phyloP scores from a whole-genome alignment of 352 stramenopile species.

The Globisporangium mamillatum region DNA sequence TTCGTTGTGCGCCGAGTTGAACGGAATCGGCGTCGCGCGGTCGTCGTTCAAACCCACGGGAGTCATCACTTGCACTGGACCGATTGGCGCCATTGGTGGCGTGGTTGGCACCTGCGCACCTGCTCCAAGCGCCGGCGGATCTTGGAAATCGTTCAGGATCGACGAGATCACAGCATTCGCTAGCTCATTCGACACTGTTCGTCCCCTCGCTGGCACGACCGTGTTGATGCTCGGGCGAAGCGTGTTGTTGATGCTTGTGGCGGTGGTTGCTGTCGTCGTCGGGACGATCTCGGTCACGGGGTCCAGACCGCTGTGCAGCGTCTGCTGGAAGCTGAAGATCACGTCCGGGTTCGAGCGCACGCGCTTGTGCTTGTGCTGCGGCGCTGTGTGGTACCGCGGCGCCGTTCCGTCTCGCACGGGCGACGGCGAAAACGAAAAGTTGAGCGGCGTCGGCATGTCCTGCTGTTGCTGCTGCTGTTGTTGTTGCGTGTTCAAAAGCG shows the following conservation, averaged over 20 bases:
- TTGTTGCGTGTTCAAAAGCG: background rate
- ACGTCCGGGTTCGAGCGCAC: conserved; percentile 60
- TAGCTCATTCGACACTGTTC: conserved; percentile 10
- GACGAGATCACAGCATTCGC: conserved; percentile 26
- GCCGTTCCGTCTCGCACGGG: background rate
- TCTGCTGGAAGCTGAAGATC: conserved; percentile 31
- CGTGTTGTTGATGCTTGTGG: background rate
- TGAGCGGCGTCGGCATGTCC: conserved; percentile 44
- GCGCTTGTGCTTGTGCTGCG: conserved; percentile 62
- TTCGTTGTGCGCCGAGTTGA: conserved; percentile 16
- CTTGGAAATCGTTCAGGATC: conserved; percentile 24
- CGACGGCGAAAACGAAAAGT: conserved; percentile 12
- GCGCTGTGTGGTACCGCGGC: conserved; percentile 34
- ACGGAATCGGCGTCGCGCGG: conserved; percentile 20
- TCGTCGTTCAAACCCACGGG: conserved; percentile 11
- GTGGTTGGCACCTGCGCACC: background rate
- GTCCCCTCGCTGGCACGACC: background rate
- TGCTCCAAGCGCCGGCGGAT: conserved; percentile 3
- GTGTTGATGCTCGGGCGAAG: conserved; percentile 11
- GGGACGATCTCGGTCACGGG: background rate
- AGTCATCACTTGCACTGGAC: conserved; percentile 28
- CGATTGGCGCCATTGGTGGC: conserved; percentile 20
- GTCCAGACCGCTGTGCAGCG: conserved; percentile 5
- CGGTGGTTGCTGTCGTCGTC: background rate
- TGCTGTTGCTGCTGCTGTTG: conserved; percentile 23